Conservation (phyloP, 2,329 filamentous ascomycete genomes). For the Leptographium wingfieldii region DNA sequence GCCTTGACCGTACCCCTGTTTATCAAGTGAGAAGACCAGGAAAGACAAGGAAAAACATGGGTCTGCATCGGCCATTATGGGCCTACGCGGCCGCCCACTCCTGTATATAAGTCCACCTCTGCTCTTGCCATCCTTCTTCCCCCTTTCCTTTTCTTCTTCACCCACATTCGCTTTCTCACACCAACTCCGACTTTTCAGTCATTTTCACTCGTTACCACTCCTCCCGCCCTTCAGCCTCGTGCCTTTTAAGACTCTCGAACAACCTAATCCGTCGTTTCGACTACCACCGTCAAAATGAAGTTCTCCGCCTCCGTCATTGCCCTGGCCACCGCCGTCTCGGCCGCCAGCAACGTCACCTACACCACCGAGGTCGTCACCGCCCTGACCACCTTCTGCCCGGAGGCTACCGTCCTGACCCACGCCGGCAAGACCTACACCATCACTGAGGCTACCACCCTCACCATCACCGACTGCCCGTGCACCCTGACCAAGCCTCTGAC, state of each 20-base stretch:
- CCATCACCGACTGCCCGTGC: conserved; percentile 54
- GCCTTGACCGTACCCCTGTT: too few relatives aligned
- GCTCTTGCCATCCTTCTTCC: conserved; percentile 19
- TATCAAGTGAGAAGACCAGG: too few relatives aligned
- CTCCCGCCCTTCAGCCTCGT: conserved; percentile 15
- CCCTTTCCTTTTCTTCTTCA: conserved; percentile 5
- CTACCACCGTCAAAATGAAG: conserved; percentile 50
- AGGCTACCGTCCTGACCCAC: conserved; percentile 50
- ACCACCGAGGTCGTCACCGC: conserved; percentile 54
- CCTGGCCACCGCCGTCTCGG: conserved; percentile 33
- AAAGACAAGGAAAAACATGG: too few relatives aligned
- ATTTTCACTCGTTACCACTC: conserved; percentile 42
- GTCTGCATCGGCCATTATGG: too few relatives aligned
- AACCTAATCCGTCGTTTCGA: conserved; percentile 19
- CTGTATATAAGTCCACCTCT: conserved; percentile 15
- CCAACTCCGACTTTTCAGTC: conserved; percentile 42
- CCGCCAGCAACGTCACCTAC: conserved; percentile 34
- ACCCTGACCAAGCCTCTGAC: conserved; percentile 48
- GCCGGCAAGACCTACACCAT: conserved; percentile 56
- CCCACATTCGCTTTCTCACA: conserved; percentile 18
- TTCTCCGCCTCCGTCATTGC: conserved; percentile 42
- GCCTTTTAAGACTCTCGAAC: conserved; percentile 11
- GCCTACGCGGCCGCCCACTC: neutral
- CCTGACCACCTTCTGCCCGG: conserved; percentile 62
- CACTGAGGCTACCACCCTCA: conserved; percentile 52